A percentile compares a stretch with the other conserved stretches of the same genome.
Conservation (phyloP, 139 green algal genomes). For the Spirogloea muscicola region DNA sequence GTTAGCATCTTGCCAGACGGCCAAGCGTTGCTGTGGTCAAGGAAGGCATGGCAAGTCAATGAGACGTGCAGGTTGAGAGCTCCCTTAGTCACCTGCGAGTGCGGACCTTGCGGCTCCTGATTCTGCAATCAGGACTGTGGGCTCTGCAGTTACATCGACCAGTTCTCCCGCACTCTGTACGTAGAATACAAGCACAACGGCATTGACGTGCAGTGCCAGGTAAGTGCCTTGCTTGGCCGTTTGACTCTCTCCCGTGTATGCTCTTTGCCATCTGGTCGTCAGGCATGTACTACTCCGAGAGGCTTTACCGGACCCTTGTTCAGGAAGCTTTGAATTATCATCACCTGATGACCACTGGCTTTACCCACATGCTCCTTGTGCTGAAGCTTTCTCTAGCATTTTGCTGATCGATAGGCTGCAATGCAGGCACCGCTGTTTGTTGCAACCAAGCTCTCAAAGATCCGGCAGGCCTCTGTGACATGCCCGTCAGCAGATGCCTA, state of each 20-base stretch:
- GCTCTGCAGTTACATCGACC: constrained; percentile 52
- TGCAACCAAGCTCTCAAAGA: constrained; percentile 81
- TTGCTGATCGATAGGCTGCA: neutral
- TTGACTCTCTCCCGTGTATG: neutral
- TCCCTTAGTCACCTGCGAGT: no score
- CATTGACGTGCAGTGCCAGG: constrained; percentile 63
- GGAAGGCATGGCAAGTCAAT: no score
- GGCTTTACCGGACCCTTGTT: neutral
- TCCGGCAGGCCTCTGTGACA: constrained; percentile 52
- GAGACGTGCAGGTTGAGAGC: no score
- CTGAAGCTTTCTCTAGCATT: neutral
- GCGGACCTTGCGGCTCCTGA: no score
- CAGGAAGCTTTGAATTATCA: no score
- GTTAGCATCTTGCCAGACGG: no score
- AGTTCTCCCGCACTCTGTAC: constrained; percentile 57
- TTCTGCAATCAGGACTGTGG: no score
- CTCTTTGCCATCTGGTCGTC: neutral
- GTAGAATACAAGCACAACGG: constrained; percentile 57
- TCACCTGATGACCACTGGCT: neutral
- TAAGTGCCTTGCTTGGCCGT: neutral
- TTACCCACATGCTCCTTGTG: neutral
- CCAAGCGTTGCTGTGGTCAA: no score
- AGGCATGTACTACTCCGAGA: neutral
- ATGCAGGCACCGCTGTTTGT: constrained; percentile 72
- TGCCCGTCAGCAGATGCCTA: constrained; percentile 56